phyloP scores from a whole-genome alignment of 2,329 filamentous ascomycete genomes.

The Fonsecaea nubica region DNA sequence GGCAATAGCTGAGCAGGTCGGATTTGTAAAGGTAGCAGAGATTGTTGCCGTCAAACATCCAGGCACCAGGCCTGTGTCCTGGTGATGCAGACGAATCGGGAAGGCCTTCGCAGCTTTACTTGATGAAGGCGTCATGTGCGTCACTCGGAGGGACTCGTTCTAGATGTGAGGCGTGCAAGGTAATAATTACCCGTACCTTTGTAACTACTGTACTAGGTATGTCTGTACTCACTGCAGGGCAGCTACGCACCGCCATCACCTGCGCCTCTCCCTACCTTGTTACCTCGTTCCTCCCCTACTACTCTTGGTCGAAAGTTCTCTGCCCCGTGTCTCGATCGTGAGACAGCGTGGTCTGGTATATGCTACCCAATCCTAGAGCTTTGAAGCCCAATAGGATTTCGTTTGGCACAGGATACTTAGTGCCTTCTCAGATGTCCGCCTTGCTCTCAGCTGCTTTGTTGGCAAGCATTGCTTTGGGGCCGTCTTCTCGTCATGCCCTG shows the following conservation, averaged over 20 bases:
- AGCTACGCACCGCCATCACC: neutral
- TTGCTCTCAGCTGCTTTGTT: neutral
- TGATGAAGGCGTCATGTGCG: slow-evolving; percentile 5
- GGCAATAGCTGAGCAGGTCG: neutral
- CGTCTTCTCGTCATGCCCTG: neutral
- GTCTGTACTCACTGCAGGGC: too few species aligned
- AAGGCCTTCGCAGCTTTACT: neutral
- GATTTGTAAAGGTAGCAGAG: neutral
- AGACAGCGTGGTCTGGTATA: neutral
- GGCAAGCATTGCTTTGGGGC: neutral
- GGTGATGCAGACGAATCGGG: neutral
- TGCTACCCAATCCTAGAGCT: neutral
- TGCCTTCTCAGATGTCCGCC: neutral
- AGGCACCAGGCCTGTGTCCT: neutral
- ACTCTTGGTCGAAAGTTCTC: neutral
- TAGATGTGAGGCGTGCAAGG: too few species aligned
- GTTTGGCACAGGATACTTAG: neutral
- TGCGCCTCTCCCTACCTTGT: neutral
- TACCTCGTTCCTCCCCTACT: neutral
- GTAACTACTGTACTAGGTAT: too few species aligned
- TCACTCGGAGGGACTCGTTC: neutral
- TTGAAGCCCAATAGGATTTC: neutral
- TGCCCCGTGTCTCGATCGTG: neutral
- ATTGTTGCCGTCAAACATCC: neutral
- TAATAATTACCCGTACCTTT: too few species aligned